Percentiles rank a stretch among this genome's conserved stretches.
phyloP scores from a whole-genome alignment of 306 rosid species.

The Prunus padus region DNA sequence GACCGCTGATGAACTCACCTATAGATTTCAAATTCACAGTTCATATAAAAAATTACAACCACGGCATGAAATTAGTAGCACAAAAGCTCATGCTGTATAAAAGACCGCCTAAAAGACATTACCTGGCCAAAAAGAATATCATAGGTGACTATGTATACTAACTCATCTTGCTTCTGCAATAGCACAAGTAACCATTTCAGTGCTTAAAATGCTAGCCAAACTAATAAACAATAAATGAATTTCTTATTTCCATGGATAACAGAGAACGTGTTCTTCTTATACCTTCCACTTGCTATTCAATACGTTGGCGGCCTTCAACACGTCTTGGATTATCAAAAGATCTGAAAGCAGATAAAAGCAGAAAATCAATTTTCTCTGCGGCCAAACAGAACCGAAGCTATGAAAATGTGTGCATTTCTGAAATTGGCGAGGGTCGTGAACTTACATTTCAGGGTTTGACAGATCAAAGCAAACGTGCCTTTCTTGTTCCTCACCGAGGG shows the following conservation, averaged over 20 bases:
- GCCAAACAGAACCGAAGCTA: background rate
- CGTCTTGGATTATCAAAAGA: conserved; percentile 68
- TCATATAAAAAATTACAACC: conserved; percentile 8
- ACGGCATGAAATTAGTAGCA: background rate
- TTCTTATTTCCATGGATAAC: background rate
- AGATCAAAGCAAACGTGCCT: conserved; percentile 78
- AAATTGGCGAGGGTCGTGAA: background rate
- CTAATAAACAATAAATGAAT: background rate
- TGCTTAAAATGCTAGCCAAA: background rate
- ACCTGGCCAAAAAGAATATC: conserved; percentile 95
- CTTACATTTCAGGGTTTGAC: conserved; percentile 88
- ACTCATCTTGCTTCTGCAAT: conserved; percentile 72
- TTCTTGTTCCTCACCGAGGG: conserved; percentile 86
- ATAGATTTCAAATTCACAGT: background rate
- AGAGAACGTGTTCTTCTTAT: conserved; percentile 7
- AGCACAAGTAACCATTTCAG: conserved; percentile 2
- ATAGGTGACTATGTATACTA: conserved; percentile 66
- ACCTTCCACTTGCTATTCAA: conserved; percentile 90
- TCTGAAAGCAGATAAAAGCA: conserved; percentile 43
- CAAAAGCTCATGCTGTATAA: background rate
- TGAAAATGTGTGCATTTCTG: background rate
- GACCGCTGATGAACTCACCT: conserved; percentile 50
- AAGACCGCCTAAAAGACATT: conserved; percentile 9
- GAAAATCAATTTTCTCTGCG: background rate
- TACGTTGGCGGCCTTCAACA: conserved; percentile 47